Evolutionary conservation across 176 grass and related monocot genomes (phyloP).

Genomic region (Aegilops speltoides): DNA sequence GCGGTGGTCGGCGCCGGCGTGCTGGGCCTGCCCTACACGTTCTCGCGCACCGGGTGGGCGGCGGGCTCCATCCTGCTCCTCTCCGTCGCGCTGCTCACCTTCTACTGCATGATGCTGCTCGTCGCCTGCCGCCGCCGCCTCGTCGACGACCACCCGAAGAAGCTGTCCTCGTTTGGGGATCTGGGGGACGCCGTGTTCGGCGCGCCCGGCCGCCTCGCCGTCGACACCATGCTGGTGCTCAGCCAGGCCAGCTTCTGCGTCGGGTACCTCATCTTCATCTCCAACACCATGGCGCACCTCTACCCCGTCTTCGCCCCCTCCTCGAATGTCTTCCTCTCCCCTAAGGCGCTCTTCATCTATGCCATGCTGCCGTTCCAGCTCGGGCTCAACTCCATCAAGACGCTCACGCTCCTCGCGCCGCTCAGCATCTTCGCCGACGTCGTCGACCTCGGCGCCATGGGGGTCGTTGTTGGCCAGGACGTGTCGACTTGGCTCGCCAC

Average conservation of each 20-base stretch:
- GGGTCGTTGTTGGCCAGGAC: constrained; percentile 77
- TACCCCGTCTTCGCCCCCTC: constrained; percentile 43
- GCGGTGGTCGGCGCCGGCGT: constrained; percentile 96
- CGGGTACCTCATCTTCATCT: constrained; percentile 94
- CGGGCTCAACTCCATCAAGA: constrained; percentile 90
- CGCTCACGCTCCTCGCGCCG: constrained; percentile 87
- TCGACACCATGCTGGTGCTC: constrained; percentile 89
- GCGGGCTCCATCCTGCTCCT: constrained; percentile 67
- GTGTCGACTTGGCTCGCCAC: constrained; percentile 38
- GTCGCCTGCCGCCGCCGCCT: constrained; percentile 74
- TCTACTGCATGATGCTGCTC: constrained; percentile 98
- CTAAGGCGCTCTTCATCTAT: constrained; percentile 78
- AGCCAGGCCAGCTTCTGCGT: constrained; percentile 87
- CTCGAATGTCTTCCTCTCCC: constrained; percentile 45
- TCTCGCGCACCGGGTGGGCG: constrained; percentile 84
- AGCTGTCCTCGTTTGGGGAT: constrained; percentile 74
- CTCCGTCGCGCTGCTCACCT: constrained; percentile 65
- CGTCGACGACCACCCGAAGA: constrained; percentile 53
- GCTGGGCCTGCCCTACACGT: constrained; percentile 92
- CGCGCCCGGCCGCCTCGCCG: constrained; percentile 55
- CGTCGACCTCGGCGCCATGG: constrained; percentile 94
- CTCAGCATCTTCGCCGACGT: constrained; percentile 94
- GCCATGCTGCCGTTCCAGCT: constrained; percentile 93
- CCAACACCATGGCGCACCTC: constrained; percentile 70
- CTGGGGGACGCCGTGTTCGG: constrained; percentile 67